A percentile compares a stretch with the other conserved stretches of the same genome.
Conservation (phyloP, 2,329 filamentous ascomycete genomes). For the Dryadomyces quercus-mongolicae region DNA sequence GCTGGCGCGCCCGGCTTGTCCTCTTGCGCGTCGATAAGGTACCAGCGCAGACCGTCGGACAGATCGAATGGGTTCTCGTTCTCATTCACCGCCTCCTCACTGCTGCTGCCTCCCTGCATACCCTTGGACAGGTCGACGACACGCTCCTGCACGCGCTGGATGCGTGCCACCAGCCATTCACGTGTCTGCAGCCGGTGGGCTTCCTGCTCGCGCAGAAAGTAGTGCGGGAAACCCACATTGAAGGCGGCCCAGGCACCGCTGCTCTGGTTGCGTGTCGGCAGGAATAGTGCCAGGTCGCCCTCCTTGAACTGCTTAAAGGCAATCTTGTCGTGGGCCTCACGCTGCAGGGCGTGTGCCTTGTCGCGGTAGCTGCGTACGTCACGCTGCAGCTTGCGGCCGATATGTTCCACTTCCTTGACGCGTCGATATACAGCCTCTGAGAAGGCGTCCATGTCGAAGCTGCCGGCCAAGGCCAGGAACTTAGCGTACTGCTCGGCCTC, state of each 20-base stretch:
- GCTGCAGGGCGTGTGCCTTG: slow-evolving; percentile 66
- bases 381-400: slow-evolving; percentile 85
- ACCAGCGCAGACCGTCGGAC: slow-evolving; percentile 91
- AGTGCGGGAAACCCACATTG: slow-evolving; percentile 94
- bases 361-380: slow-evolving; percentile 81
- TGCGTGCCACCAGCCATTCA: slow-evolving; percentile 95
- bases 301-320: slow-evolving; percentile 94
- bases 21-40: slow-evolving; percentile 83
- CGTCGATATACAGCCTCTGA: slow-evolving; percentile 77
- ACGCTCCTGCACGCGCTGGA: slow-evolving; percentile 80
- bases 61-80: slow-evolving; percentile 97
- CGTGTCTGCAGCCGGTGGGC: slow-evolving; percentile 69
- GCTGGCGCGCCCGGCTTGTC: slow-evolving; percentile 85
- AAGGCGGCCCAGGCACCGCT: slow-evolving; percentile 96
- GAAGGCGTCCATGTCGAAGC: slow-evolving; percentile 75
- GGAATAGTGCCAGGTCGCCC: slow-evolving; percentile 84
- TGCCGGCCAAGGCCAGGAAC: slow-evolving; percentile 61
- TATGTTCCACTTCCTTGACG: slow-evolving; percentile 84
- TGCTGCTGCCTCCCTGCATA: slow-evolving; percentile 24
- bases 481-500: slow-evolving; percentile 64
- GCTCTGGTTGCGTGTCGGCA: slow-evolving; percentile 88
- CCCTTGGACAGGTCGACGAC: slow-evolving; percentile 86
- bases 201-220: slow-evolving; percentile 90
- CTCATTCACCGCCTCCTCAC: slow-evolving; percentile 44
- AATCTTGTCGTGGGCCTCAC: slow-evolving; percentile 89